A percentile compares a stretch with the other conserved stretches of the same genome.
Conservation (phyloP, 1,139 yeast genomes). For the Candida albicans region DNA sequence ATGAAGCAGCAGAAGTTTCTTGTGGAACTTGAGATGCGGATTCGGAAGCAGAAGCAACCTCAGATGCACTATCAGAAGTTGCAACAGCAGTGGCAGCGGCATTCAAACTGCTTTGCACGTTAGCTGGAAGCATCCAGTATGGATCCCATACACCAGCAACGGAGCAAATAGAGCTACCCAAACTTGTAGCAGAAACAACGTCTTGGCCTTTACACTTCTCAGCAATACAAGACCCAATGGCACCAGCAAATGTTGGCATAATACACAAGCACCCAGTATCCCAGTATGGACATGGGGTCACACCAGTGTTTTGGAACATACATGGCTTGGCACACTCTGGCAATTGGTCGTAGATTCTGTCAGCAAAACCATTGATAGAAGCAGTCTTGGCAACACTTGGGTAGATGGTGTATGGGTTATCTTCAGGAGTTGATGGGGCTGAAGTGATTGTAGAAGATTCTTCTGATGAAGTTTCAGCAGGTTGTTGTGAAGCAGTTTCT, state of each 20-base stretch:
- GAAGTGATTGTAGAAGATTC: too few species aligned
- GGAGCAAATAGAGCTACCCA: constrained; percentile 28
- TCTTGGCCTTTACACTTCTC: constrained; percentile 25
- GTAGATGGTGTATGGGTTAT: constrained; percentile 22
- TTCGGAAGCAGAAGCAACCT: constrained; percentile 1
- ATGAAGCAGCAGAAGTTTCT: constrained; percentile 19
- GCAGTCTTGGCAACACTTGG: constrained; percentile 45
- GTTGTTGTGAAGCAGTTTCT: too few species aligned
- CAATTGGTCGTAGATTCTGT: constrained; percentile 29
- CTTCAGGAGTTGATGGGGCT: too few species aligned
- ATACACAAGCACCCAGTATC: constrained; percentile 42
- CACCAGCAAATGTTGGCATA: constrained; percentile 29
- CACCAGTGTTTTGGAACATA: constrained; percentile 22
- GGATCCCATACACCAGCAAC: constrained; percentile 28
- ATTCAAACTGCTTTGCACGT: constrained; percentile 5
- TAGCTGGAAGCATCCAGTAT: constrained; percentile 26
- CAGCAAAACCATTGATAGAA: constrained; percentile 44
- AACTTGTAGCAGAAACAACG: constrained; percentile 22
- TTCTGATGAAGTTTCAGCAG: too few species aligned
- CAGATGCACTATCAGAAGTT: neutral
- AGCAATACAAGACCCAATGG: constrained; percentile 32
- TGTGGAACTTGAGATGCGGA: neutral
- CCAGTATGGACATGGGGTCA: constrained; percentile 42
- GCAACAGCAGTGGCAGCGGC: constrained; percentile 9
- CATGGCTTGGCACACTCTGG: constrained; percentile 33